Evolutionary conservation across 202 grass and related monocot species (phyloP).

Genomic region (Sporobolus alterniflorus): DNA sequence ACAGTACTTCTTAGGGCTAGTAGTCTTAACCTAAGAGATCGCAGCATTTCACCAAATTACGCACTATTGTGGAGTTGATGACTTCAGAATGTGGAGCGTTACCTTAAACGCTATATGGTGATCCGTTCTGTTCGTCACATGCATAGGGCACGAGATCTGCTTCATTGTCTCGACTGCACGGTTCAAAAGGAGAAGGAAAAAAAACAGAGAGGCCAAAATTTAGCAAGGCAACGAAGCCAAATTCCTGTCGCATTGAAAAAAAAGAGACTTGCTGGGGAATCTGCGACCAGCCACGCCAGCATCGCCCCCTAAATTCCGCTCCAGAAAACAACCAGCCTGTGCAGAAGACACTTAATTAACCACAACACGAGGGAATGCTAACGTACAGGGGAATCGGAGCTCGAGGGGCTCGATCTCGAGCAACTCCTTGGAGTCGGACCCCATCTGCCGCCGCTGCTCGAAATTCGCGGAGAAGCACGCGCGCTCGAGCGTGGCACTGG

Average conservation of each 20-base stretch:
- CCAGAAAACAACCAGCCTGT: slow-evolving; percentile 8
- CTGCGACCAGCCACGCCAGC: slow-evolving; percentile 20
- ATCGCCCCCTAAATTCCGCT: background rate
- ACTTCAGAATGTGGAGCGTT: background rate
- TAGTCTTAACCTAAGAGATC: slow-evolving; percentile 80
- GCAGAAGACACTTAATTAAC: slow-evolving; percentile 1
- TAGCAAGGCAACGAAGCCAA: slow-evolving; percentile 15
- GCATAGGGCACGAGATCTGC: slow-evolving; percentile 93
- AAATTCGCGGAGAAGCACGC: background rate
- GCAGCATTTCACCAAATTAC: slow-evolving; percentile 36
- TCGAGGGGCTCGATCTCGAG: slow-evolving; percentile 84
- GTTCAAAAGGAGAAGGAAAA: background rate
- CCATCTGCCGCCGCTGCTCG: slow-evolving; percentile 50
- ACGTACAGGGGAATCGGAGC: slow-evolving; percentile 81
- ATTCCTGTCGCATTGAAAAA: slow-evolving; percentile 25
- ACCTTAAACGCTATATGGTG: slow-evolving; percentile 87
- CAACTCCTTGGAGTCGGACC: slow-evolving; percentile 52
- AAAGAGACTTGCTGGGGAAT: background rate
- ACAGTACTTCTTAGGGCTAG: slow-evolving; percentile 91
- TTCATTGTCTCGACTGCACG: slow-evolving; percentile 77
- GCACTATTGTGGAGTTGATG: background rate
- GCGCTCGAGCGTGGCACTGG: background rate
- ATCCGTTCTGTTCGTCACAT: slow-evolving; percentile 73
- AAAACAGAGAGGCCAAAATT: background rate
- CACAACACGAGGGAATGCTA: slow-evolving; percentile 4